These are phyloP conservation scores for Sugiyamaella xylanicola DNA, from an alignment of 1,139 yeast genomes.

Conservation along the genomic window DNA sequence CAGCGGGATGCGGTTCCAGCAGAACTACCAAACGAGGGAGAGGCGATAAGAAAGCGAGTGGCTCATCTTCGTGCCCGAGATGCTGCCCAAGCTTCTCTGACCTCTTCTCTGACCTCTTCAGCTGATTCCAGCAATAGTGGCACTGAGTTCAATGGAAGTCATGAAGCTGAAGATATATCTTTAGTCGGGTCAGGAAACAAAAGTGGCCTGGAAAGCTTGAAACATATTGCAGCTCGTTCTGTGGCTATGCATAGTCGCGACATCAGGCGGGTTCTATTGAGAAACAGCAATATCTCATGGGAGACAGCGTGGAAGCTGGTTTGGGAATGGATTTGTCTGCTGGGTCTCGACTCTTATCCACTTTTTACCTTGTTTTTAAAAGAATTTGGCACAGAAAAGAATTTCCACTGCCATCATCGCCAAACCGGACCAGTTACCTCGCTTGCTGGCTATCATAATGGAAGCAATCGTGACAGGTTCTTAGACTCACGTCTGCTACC, in stretches of 20 bases:
- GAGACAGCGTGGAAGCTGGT: slow-evolving; percentile 31
- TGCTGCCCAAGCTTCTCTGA: no score
- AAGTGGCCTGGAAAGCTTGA: slow-evolving; percentile 16
- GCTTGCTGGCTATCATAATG: not conserved
- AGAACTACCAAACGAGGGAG: slow-evolving; percentile 3
- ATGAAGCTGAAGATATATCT: not conserved
- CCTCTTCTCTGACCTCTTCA: not conserved
- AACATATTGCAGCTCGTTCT: slow-evolving; percentile 19
- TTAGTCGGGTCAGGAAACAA: no score
- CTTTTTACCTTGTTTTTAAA: slow-evolving; percentile 32
- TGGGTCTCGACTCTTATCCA: slow-evolving; percentile 34
- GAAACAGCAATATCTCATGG: slow-evolving; percentile 25
- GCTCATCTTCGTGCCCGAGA: slow-evolving; percentile 1
- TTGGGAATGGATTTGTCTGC: slow-evolving; percentile 32
- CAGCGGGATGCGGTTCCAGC: slow-evolving; percentile 12
- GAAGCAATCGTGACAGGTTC: slow-evolving; percentile 10
- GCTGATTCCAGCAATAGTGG: not conserved
- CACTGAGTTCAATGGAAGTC: not conserved
- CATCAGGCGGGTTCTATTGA: slow-evolving; percentile 22
- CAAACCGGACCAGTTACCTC: not conserved
- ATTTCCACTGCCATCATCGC: slow-evolving; percentile 30
- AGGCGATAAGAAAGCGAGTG: not conserved
- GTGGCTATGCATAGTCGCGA: slow-evolving; percentile 22
- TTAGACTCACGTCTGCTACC: slow-evolving; percentile 14
- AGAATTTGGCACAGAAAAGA: slow-evolving; percentile 28